A percentile compares a stretch with the other conserved stretches of the same genome.
Conservation (phyloP, 306 rosid species). For the Mimosa pudica region DNA sequence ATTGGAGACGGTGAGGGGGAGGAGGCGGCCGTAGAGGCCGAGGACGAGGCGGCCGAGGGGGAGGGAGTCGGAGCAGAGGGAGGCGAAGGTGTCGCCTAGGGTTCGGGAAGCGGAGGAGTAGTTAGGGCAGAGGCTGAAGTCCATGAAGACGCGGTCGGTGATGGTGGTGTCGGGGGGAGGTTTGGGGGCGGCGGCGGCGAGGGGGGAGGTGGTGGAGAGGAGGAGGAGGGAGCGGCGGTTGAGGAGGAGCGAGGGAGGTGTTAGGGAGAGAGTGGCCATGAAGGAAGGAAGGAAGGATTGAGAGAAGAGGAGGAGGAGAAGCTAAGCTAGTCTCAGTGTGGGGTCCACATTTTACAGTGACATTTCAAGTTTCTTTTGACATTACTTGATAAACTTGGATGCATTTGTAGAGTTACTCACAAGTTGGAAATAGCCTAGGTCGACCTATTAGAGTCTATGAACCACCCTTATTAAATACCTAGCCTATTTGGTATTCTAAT, state of each 20-base stretch:
- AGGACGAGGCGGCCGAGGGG: slow-evolving; percentile 74
- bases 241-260: slow-evolving; percentile 36
- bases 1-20: slow-evolving; percentile 75
- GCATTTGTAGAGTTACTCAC: too few relatives aligned
- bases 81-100: slow-evolving; percentile 42
- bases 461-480: too few relatives aligned
- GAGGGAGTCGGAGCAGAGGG: slow-evolving; percentile 78
- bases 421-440: too few relatives aligned
- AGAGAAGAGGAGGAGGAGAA: background rate
- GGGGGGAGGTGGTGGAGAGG: slow-evolving; percentile 14
- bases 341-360: too few relatives aligned
- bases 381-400: too few relatives aligned
- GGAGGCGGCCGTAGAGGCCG: slow-evolving; percentile 83
- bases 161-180: slow-evolving; percentile 52
- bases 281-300: background rate
- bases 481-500: too few relatives aligned
- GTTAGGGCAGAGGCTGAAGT: slow-evolving; percentile 86
- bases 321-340: too few relatives aligned
- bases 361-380: too few relatives aligned
- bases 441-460: too few relatives aligned
- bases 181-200: background rate
- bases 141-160: slow-evolving; percentile 91
- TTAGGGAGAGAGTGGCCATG: slow-evolving; percentile 51
- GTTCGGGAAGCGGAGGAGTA: slow-evolving; percentile 65
- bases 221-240: slow-evolving; percentile 48